phyloP scores from a whole-genome alignment of 805 yeast genomes.

The Schwanniomyces sp. region DNA sequence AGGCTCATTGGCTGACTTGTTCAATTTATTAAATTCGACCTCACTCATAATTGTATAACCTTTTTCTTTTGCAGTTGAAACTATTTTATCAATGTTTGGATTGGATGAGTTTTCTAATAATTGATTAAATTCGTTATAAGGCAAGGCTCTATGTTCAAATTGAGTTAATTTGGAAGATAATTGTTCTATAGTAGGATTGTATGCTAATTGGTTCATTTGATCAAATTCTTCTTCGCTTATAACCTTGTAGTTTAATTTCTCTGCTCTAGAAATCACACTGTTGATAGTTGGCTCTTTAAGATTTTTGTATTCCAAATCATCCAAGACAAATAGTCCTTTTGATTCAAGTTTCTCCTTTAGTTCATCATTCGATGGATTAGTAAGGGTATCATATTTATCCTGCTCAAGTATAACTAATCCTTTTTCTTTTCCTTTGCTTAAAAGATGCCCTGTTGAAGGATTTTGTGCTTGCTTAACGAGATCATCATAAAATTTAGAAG shows the following conservation, averaged over 20 bases:
- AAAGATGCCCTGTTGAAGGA: slow-evolving; percentile 24
- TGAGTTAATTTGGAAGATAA: slow-evolving; percentile 3
- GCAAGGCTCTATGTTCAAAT: slow-evolving; percentile 10
- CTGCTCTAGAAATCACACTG: slow-evolving; percentile 4
- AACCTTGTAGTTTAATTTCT: neutral
- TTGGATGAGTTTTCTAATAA: slow-evolving; percentile 11
- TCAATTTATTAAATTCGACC: slow-evolving; percentile 15
- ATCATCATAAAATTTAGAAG: slow-evolving; percentile 29
- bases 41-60: slow-evolving; percentile 13
- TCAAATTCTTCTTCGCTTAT: slow-evolving; percentile 5
- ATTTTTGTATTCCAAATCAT: slow-evolving; percentile 17
- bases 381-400: slow-evolving; percentile 21
- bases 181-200: slow-evolving; percentile 12
- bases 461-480: slow-evolving; percentile 22
- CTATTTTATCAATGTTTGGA: slow-evolving; percentile 19
- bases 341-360: slow-evolving; percentile 8
- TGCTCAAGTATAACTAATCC: slow-evolving; percentile 9
- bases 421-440: slow-evolving; percentile 16
- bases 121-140: slow-evolving; percentile 11
- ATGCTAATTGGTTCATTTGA: slow-evolving; percentile 13
- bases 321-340: neutral
- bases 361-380: slow-evolving; percentile 20
- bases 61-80: slow-evolving; percentile 9
- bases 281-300: slow-evolving; percentile 22
- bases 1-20: slow-evolving; percentile 33